Conservation (phyloP, 441 rosid species). For the Melastoma candidum region DNA sequence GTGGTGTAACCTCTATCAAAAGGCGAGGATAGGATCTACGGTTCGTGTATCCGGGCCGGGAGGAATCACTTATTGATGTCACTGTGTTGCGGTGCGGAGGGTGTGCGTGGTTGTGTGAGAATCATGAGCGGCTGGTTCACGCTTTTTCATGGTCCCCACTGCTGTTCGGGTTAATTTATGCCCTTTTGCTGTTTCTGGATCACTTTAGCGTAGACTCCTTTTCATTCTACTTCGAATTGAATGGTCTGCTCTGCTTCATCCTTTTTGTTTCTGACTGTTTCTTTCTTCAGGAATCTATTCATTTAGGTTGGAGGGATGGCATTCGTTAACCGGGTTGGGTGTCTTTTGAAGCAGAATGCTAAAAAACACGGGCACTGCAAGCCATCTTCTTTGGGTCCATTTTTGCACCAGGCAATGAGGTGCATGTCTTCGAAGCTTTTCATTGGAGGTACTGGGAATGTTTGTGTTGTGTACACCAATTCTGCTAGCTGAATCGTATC, state of each 20-base stretch:
- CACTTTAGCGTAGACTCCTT: too few relatives aligned
- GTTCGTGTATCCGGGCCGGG: too few relatives aligned
- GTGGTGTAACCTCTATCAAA: too few relatives aligned
- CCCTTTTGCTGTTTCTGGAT: too few relatives aligned
- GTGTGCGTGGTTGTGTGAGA: too few relatives aligned
- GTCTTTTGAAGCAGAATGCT: constrained; percentile 4
- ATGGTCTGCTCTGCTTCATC: neutral
- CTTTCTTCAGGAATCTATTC: constrained; percentile 1
- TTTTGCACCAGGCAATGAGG: constrained; percentile 10
- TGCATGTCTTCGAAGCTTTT: constrained; percentile 15
- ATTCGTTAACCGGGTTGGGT: constrained; percentile 9
- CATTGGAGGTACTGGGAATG: constrained; percentile 9
- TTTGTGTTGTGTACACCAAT: neutral
- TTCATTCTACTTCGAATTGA: too few relatives aligned
- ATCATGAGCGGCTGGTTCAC: too few relatives aligned
- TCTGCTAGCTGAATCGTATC: neutral
- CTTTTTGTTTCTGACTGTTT: neutral
- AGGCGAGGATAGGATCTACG: too few relatives aligned
- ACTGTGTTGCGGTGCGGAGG: too few relatives aligned
- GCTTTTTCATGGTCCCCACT: too few relatives aligned
- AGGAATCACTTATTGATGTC: too few relatives aligned
- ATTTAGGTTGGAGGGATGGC: constrained; percentile 3
- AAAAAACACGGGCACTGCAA: constrained; percentile 1
- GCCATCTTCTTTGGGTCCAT: constrained; percentile 3
- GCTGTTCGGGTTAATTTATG: too few relatives aligned